These are phyloP conservation scores for Vachellia pachyceras DNA, from an alignment of 306 rosid genomes.

Conservation along the genomic window DNA sequence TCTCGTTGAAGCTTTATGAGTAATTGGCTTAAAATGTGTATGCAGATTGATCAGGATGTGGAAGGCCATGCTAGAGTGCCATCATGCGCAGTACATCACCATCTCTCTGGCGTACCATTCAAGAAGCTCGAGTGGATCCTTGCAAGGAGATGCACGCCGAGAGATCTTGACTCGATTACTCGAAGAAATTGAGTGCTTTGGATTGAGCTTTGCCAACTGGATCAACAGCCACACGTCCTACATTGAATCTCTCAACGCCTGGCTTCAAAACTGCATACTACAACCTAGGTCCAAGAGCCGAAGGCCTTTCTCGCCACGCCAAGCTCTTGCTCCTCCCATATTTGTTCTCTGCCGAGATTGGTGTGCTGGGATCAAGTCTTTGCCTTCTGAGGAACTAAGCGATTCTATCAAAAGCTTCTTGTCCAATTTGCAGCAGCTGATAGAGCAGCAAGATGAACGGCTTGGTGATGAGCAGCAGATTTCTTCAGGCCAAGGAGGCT, in stretches of 20 bases:
- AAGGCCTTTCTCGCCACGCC: slow-evolving; percentile 87
- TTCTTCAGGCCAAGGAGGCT: slow-evolving; percentile 38
- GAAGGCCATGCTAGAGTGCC: slow-evolving; percentile 98
- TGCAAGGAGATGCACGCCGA: slow-evolving; percentile 65
- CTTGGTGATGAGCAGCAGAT: slow-evolving; percentile 53
- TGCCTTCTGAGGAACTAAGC: slow-evolving; percentile 80
- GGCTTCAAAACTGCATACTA: slow-evolving; percentile 83
- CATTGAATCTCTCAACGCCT: slow-evolving; percentile 77
- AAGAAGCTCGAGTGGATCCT: slow-evolving; percentile 53
- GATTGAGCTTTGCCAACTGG: slow-evolving; percentile 94
- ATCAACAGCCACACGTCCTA: slow-evolving; percentile 88
- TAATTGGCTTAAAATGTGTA: not conserved
- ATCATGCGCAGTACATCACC: slow-evolving; percentile 96
- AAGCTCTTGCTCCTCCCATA: slow-evolving; percentile 80
- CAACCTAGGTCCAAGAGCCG: slow-evolving; percentile 72
- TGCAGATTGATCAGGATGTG: slow-evolving; percentile 90
- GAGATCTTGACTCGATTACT: slow-evolving; percentile 63
- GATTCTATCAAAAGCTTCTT: slow-evolving; percentile 70
- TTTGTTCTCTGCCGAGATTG: slow-evolving; percentile 86
- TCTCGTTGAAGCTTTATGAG: not conserved
- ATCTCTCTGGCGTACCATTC: slow-evolving; percentile 96
- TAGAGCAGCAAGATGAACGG: slow-evolving; percentile 57
- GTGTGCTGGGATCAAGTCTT: slow-evolving; percentile 69
- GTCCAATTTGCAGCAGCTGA: slow-evolving; percentile 57
- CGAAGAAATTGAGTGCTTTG: slow-evolving; percentile 85